Base-by-base conservation (phyloP, 805 yeast genomes). In the Huiozyma naganishii region DNA sequence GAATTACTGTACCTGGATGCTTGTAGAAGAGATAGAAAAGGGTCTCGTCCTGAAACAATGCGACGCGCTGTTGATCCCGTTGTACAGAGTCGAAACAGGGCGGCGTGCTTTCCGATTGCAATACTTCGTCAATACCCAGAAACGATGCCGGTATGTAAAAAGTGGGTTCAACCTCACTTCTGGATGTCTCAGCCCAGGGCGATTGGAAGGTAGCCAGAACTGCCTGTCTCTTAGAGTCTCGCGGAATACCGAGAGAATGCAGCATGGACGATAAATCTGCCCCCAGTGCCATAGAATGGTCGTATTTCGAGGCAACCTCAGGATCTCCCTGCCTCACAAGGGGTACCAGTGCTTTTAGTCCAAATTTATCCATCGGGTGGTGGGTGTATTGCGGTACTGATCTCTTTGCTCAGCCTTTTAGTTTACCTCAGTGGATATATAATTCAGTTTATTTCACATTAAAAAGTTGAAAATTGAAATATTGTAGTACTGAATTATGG, bases 121-220 rank as follows among this genome's bases (percentile, higher is more conserved):
- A 47, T 28, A 62, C 62, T 27, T 58, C 53, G 37, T 64, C 54
- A 11, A 63, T 63, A 39, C 61, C 58, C 32, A 49, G 70, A 64
- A 69, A 80, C 3, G 71, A 73, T 12, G 67, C 64, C 2, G 96
- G 96, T 37, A 79, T 68, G 39, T 65, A 68, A 61, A 77, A 89
- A 45, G 74, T 72, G 4, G 98, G 98, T 53, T 87, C 95, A 12
- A 90, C 95, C 51, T 84, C 89, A 43, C 89, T 80, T 54, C 94
- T 73, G 7, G 92, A 77, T 1, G 96, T 84, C 58, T 92, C 97
- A 35, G 83, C 73, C 97, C 98, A 90, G 9, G 98, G 98, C 3
- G 95, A 83, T 27, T 94, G 81, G 56, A 90, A 78, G 6, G 80
- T 77, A 50, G 73, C 65, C 40, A 63, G 41, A 6, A 60, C 61